Evolutionary conservation across 768 basidiomycete species (phyloP).

Genomic region (Leccinum olivaceopallidum): DNA sequence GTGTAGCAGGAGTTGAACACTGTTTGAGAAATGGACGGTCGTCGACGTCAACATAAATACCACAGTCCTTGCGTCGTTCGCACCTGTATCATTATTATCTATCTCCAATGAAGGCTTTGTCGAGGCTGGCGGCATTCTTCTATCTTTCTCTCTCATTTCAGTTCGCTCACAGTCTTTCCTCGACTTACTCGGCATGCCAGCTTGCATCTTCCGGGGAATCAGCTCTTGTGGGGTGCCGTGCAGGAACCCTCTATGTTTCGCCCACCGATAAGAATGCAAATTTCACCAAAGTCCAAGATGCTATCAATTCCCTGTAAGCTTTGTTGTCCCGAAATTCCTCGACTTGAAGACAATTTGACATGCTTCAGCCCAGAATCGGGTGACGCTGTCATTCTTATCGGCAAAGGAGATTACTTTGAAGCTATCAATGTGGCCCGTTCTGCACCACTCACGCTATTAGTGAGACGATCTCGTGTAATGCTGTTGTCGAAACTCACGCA

Average conservation of each 20-base stretch:
- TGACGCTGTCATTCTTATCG: not conserved
- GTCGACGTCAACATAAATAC: no score
- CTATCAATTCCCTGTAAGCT: slow-evolving; percentile 57
- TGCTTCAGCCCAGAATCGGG: not conserved
- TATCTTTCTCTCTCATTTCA: slow-evolving; percentile 1
- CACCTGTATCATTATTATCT: not conserved
- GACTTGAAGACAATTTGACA: not conserved
- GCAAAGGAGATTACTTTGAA: not conserved
- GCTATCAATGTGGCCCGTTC: slow-evolving; percentile 35
- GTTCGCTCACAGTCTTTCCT: slow-evolving; percentile 40
- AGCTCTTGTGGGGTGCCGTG: slow-evolving; percentile 54
- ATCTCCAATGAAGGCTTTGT: slow-evolving; percentile 9
- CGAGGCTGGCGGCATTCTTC: slow-evolving; percentile 7
- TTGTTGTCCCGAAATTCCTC: not conserved
- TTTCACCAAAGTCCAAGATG: slow-evolving; percentile 54
- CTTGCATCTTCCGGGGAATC: slow-evolving; percentile 42
- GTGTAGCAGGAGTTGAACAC: no score
- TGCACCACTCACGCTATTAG: slow-evolving; percentile 57
- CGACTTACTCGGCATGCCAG: slow-evolving; percentile 50
- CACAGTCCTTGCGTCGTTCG: not conserved
- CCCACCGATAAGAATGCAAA: slow-evolving; percentile 43
- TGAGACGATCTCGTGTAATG: slow-evolving; percentile 19
- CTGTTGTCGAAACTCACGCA: slow-evolving; percentile 1
- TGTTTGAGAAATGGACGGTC: no score
- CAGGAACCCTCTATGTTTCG: slow-evolving; percentile 61